Evolutionary conservation across 805 yeast species (phyloP), one percentile per base, ranked within the genome.

Genomic region (Ogataea ramenticola): DNA sequence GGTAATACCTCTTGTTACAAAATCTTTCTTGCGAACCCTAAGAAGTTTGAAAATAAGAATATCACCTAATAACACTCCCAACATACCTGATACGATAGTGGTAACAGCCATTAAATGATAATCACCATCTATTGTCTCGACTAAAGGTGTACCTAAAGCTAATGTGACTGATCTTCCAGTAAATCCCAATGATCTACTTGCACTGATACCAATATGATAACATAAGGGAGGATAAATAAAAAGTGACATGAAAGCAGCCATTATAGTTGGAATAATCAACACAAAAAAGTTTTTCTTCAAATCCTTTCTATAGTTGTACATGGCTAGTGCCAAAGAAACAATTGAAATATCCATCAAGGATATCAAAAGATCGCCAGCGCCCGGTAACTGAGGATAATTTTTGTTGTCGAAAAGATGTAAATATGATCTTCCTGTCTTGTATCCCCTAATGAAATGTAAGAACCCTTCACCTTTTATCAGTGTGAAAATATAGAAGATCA

Each of bases 91-190:
- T 45, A 86, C 64, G 21, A 86, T 82, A 0, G 93, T 86, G 33
- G 86, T 79, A 12, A 82, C 87, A 0, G 93, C 86, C 79, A 82
- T 84, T 39, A 86, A 67, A 4, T 86, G 77, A 2, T 77, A 70
- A 1, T 85, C 79, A 0, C 93, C 95, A 11, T 73, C 80, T 31
- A 86, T 62, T 0, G 86, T 71, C n/a, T 63, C 62, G 12, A 83
- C 78, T 49, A 85, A 69, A 1, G 95, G 95, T 0, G 86, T 76
- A 0, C 93, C 95, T 39, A 86, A 65, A 0, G 93, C 91, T 52
- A 85, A 69, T 0, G 95, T 86, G 16, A 82, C 87, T 11, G 87
- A 80, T 47, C 95, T 66, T 2, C 90, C 91, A 2, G 85, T 82
- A 56, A 83, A 85, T 1, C 91, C 93, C 30, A 86, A 68, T 0